phyloP scores from a whole-genome alignment of 2,329 filamentous ascomycete species.

The Alternaria conjuncta region DNA sequence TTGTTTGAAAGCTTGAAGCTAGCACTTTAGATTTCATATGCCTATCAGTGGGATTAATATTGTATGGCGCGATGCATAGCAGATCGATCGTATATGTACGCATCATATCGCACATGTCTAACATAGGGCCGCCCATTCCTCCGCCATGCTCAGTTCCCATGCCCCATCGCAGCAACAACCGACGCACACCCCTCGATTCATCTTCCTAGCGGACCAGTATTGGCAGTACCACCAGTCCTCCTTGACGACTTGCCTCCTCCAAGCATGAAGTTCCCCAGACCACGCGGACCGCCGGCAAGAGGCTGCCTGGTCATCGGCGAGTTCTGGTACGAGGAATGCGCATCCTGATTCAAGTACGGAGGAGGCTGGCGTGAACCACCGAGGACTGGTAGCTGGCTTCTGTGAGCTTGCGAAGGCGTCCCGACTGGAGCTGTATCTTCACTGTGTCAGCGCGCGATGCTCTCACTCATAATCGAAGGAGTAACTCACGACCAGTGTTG shows the following conservation, averaged over 20 bases:
- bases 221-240: conserved; percentile 16
- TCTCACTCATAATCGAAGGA: too few relatives aligned
- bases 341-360: conserved; percentile 22
- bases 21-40: neutral
- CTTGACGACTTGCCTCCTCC: conserved; percentile 37
- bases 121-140: neutral
- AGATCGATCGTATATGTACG: neutral
- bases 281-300: conserved; percentile 28
- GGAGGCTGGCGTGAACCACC: conserved; percentile 35
- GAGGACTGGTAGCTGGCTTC: conserved; percentile 38
- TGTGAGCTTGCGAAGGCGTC: conserved; percentile 38
- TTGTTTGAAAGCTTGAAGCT: too few relatives aligned
- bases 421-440: conserved; percentile 31
- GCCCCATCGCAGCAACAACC: neutral
- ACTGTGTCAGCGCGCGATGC: conserved; percentile 3
- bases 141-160: neutral
- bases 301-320: conserved; percentile 44
- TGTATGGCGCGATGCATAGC: neutral
- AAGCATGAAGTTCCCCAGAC: conserved; percentile 36
- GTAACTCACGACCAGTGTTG: conserved; percentile 33
- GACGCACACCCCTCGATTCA: neutral
- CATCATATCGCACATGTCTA: too few relatives aligned
- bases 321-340: conserved; percentile 31
- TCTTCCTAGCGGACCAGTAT: conserved; percentile 17
- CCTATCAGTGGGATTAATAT: neutral